Percentiles rank a stretch among this genome's conserved stretches.
Evolutionary conservation across 202 grass and related monocot genomes (phyloP).

Genomic region (Setaria italica): DNA sequence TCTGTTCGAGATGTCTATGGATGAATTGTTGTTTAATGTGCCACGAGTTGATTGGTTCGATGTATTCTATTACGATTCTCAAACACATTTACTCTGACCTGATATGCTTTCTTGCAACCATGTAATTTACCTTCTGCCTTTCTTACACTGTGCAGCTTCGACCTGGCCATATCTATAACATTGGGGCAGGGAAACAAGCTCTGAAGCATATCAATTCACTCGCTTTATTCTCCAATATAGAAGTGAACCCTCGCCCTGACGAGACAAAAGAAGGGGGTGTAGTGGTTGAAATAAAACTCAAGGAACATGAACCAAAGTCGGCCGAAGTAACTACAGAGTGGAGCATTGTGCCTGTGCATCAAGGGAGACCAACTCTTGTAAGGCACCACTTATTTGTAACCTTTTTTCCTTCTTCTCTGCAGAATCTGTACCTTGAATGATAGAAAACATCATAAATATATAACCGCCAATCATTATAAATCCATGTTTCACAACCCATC

Average conservation of each 20-base stretch:
- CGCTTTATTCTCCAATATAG: conserved; percentile 86
- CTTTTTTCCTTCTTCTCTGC: not conserved
- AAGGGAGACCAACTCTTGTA: conserved; percentile 90
- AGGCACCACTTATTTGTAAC: conserved; percentile 10
- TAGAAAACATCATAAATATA: conserved; percentile 18
- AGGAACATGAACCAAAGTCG: conserved; percentile 85
- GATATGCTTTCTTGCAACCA: not conserved
- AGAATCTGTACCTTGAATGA: conserved; percentile 6
- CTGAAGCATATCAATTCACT: conserved; percentile 87
- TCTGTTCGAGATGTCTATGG: not conserved
- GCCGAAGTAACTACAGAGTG: conserved; percentile 97
- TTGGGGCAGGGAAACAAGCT: conserved; percentile 87
- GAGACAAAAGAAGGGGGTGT: conserved; percentile 85
- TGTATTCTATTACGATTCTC: conserved; percentile 3
- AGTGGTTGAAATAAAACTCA: conserved; percentile 95
- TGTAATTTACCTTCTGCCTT: conserved; percentile 29
- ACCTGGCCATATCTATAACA: conserved; percentile 81
- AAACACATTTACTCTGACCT: not conserved
- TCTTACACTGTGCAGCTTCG: conserved; percentile 59
- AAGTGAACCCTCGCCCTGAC: conserved; percentile 82
- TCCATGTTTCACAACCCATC: not conserved
- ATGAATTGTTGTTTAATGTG: not conserved
- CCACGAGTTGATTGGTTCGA: not conserved
- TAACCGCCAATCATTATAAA: not conserved
- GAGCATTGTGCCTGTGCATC: conserved; percentile 88